Evolutionary conservation across 768 basidiomycete species (phyloP).

Genomic region (Botryobasidium botryosum): DNA sequence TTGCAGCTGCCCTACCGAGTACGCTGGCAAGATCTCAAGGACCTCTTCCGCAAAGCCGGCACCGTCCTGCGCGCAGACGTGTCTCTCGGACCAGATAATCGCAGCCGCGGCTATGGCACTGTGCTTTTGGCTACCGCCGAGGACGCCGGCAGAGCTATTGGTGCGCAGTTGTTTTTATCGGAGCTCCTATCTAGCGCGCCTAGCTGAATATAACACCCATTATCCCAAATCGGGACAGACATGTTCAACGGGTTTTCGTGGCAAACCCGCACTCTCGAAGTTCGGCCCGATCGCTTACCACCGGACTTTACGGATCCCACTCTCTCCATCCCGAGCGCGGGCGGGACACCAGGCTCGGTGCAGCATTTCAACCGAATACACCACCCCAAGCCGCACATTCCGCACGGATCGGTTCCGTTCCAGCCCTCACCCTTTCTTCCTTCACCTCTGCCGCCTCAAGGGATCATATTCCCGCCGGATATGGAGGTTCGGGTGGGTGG

Average conservation of each 20-base stretch:
- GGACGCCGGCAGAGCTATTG: conserved; percentile 82
- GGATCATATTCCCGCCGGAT: too few relatives aligned
- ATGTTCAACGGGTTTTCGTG: conserved; percentile 96
- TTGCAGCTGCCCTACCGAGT: conserved; percentile 60
- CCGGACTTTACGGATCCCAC: conserved; percentile 36
- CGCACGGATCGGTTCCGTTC: too few relatives aligned
- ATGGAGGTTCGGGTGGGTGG: too few relatives aligned
- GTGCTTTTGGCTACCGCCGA: conserved; percentile 89
- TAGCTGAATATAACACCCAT: background rate
- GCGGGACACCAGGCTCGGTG: conserved; percentile 2
- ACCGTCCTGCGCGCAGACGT: conserved; percentile 58
- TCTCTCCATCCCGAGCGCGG: conserved; percentile 3
- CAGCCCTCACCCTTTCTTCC: too few relatives aligned
- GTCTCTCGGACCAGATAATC: conserved; percentile 62
- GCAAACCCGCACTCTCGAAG: conserved; percentile 86
- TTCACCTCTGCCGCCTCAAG: too few relatives aligned
- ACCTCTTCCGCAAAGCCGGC: conserved; percentile 86
- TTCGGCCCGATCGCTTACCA: conserved; percentile 70
- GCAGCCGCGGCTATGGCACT: conserved; percentile 84
- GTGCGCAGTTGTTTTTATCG: conserved; percentile 14
- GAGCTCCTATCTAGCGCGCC: background rate
- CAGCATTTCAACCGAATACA: conserved; percentile 5
- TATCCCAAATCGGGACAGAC: conserved; percentile 24
- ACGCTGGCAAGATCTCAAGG: conserved; percentile 92
- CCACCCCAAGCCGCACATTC: conserved; percentile 4